These are phyloP conservation scores for Citrullus colocynthis DNA, from an alignment of 306 rosid species.

Conservation along the genomic window DNA sequence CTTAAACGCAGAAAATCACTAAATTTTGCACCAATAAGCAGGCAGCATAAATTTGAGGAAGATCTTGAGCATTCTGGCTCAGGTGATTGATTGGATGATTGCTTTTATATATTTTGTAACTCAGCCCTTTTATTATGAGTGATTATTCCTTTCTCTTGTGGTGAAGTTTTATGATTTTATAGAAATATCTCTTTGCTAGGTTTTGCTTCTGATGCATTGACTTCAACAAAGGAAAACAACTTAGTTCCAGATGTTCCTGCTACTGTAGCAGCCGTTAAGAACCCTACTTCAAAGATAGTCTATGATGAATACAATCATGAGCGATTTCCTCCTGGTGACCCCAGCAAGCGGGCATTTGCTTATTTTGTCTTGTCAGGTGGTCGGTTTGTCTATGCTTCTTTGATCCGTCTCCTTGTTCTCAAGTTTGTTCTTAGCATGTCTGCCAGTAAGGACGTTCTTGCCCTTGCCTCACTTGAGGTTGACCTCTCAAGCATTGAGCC, in stretches of 20 bases:
- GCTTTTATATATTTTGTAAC: background rate
- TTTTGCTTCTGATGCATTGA: slow-evolving; percentile 35
- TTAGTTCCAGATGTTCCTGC: slow-evolving; percentile 43
- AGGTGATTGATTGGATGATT: slow-evolving; percentile 30
- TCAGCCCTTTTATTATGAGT: background rate
- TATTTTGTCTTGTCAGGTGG: slow-evolving; percentile 78
- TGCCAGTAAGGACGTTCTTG: slow-evolving; percentile 87
- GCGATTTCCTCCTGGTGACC: slow-evolving; percentile 72
- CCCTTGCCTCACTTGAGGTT: slow-evolving; percentile 74
- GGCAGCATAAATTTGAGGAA: background rate
- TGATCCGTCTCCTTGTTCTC: slow-evolving; percentile 66
- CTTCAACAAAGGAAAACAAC: slow-evolving; percentile 27
- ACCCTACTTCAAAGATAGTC: slow-evolving; percentile 68
- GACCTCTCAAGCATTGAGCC: slow-evolving; percentile 79
- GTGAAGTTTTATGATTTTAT: background rate
- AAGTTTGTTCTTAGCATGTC: slow-evolving; percentile 85
- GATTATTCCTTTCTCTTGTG: background rate
- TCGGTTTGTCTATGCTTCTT: slow-evolving; percentile 67
- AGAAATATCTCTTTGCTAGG: slow-evolving; percentile 26
- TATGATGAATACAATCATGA: slow-evolving; percentile 69
- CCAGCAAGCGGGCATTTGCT: slow-evolving; percentile 87
- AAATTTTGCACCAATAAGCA: background rate
- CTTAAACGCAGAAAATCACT: background rate
- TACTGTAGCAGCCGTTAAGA: slow-evolving; percentile 54
- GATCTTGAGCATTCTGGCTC: background rate